These are phyloP conservation scores for Naematelia aurantialba DNA, from an alignment of 768 basidiomycete species.

Conservation along the genomic window DNA sequence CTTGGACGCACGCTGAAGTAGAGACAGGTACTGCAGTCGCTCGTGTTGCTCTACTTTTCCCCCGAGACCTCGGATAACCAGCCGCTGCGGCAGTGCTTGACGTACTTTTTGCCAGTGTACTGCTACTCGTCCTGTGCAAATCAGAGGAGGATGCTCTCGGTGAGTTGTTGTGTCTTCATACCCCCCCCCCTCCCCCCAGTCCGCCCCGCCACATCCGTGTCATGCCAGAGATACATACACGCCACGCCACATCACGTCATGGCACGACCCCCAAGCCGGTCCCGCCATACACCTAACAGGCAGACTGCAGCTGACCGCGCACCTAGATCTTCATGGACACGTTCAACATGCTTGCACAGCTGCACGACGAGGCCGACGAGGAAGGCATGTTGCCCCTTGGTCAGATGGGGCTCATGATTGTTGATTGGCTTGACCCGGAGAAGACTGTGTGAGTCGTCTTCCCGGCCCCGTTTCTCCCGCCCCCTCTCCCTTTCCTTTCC, in stretches of 20 bases:
- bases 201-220: no score
- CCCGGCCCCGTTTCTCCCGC: no score
- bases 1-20: not conserved
- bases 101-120: constrained; percentile 81
- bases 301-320: not conserved
- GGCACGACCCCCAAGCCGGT: not conserved
- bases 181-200: not conserved
- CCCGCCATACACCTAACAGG: not conserved
- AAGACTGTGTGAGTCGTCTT: constrained; percentile 62
- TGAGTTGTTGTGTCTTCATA: constrained; percentile 46
- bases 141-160: constrained; percentile 67
- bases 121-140: constrained; percentile 74
- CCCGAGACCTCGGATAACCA: constrained; percentile 77
- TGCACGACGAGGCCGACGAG: constrained; percentile 65
- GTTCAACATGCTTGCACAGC: constrained; percentile 60
- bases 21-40: constrained; percentile 55
- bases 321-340: constrained; percentile 66
- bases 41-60: constrained; percentile 66
- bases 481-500: no score
- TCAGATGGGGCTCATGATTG: constrained; percentile 72
- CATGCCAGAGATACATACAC: no score
- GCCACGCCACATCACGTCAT: no score
- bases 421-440: constrained; percentile 83
- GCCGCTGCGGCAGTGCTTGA: constrained; percentile 75
- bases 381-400: constrained; percentile 61